Base-by-base conservation (phyloP, 345 rosid genomes). In the Citrus mangshanensis region DNA sequence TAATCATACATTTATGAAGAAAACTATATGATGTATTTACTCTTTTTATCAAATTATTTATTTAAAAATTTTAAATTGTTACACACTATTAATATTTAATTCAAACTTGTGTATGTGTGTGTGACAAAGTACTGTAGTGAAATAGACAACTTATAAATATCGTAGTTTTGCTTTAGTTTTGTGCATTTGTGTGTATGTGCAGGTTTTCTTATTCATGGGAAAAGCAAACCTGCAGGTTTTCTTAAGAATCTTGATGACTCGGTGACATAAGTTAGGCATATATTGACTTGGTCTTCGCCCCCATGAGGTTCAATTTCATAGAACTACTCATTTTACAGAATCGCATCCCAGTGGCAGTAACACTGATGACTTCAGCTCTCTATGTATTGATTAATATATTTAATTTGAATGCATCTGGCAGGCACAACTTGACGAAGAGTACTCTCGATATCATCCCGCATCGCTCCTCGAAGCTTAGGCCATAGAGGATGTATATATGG, bases 151-250 rank as follows among this genome's bases (percentile, higher is more conserved):
- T 37, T 35, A 66, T 24, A 28, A 35, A 13, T 22, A 51, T 4
- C 6, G 22, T 37, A 61, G 7, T 38, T 59, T 3, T n/a, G 24
- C 56, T 24, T 49, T 72, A 10, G 10, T 9, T 40, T 42, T 42
- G 49, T 35, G 42, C 59, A 22, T 21, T 30, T 54, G 28, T 22
- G 63, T 30, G 19, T 5, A 10, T 1, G 0, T n/a, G 28, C 24
- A 22, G n/a, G 46, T 73, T 58, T 59, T 73, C 56, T 73, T 73
- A 38, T 73, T 73, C 77, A 60, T 63, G 18, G 78, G 35, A 28
- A 74, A 63, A 2, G 32, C 8, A 42, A 75, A 75, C 42, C 22
- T 28, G 42, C 70, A 62, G 70, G 42, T 74, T 60, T 60, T 40
- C 4, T 49, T 38, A 30, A 62, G 69, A 75, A 63, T 63, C 60